phyloP scores from a whole-genome alignment of 2,329 filamentous ascomycete species.

The Fusarium sp. region DNA sequence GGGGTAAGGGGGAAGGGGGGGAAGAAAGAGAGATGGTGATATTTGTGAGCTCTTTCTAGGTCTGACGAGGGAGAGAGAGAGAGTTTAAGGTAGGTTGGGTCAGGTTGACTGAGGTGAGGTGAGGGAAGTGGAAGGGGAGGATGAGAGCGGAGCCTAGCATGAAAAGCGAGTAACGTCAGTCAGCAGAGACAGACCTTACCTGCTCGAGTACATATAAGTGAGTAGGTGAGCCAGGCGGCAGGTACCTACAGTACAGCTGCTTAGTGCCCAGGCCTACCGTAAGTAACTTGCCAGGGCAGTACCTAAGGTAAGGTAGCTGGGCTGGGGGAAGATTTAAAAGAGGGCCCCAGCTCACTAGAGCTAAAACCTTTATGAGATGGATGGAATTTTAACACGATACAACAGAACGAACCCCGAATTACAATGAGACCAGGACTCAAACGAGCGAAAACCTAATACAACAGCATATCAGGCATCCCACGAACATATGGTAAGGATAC shows the following conservation, averaged over 20 bases:
- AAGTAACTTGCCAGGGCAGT: slow-evolving; percentile 20
- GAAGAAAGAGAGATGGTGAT: slow-evolving; percentile 43
- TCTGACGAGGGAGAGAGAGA: slow-evolving; percentile 42
- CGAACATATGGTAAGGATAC: not conserved
- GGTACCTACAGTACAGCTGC: slow-evolving; percentile 18
- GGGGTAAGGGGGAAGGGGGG: slow-evolving; percentile 25
- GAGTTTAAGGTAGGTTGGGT: slow-evolving; percentile 22
- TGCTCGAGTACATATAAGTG: slow-evolving; percentile 15
- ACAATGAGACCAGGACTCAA: slow-evolving; percentile 1
- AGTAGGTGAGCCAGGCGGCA: slow-evolving; percentile 7
- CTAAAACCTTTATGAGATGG: slow-evolving; percentile 15
- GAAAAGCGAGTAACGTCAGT: slow-evolving; percentile 27
- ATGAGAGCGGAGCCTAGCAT: slow-evolving; percentile 20
- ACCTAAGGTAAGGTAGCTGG: too few species aligned
- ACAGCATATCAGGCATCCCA: slow-evolving; percentile 8
- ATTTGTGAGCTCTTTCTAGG: slow-evolving; percentile 46
- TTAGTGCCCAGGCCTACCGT: slow-evolving; percentile 16
- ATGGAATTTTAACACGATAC: slow-evolving; percentile 16
- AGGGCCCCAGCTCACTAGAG: slow-evolving; percentile 21
- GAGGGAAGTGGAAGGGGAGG: slow-evolving; percentile 21
- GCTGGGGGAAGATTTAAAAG: slow-evolving; percentile 26
- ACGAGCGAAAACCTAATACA: not conserved
- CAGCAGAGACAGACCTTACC: slow-evolving; percentile 22
- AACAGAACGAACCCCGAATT: slow-evolving; percentile 1
- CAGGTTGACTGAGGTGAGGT: slow-evolving; percentile 30